phyloP scores from a whole-genome alignment of 2,329 filamentous ascomycete species.

The Claviceps fusiformis region DNA sequence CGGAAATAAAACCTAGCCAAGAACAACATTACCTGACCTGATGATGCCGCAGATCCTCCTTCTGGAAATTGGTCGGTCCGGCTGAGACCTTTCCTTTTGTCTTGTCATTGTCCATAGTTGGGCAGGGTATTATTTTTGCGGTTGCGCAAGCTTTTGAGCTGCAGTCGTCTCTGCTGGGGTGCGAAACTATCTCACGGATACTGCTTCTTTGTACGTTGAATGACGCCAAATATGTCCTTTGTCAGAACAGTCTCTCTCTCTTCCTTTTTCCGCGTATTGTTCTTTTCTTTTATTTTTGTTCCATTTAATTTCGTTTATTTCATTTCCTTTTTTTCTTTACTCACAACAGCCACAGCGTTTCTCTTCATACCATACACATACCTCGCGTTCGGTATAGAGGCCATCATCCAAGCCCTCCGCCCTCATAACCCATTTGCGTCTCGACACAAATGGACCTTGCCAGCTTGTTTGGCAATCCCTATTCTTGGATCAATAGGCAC shows the following conservation, averaged over 20 bases:
- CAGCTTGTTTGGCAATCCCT: conserved; percentile 40
- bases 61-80: conserved; percentile 30
- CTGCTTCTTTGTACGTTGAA: conserved; percentile 42
- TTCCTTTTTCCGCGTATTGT: too few species aligned
- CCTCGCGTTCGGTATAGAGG: conserved; percentile 49
- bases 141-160: conserved; percentile 43
- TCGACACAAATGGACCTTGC: conserved; percentile 45
- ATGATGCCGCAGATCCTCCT: conserved; percentile 17
- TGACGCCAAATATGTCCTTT: neutral
- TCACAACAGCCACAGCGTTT: conserved; percentile 32
- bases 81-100: conserved; percentile 41
- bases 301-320: neutral
- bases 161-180: conserved; percentile 35
- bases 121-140: conserved; percentile 45
- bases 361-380: conserved; percentile 55
- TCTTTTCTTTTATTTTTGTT: neutral
- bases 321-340: neutral
- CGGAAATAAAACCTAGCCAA: too few species aligned
- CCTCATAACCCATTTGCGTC: conserved; percentile 41
- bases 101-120: conserved; percentile 40
- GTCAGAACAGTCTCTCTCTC: too few species aligned
- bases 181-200: conserved; percentile 39
- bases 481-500: conserved; percentile 37
- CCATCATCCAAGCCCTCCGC: conserved; percentile 39
- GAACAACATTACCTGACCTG: neutral